Percentiles rank a stretch among this genome's conserved stretches.
Evolutionary conservation across 73 alveolate species (phyloP).

Genomic region (Symbiodinium natans): DNA sequence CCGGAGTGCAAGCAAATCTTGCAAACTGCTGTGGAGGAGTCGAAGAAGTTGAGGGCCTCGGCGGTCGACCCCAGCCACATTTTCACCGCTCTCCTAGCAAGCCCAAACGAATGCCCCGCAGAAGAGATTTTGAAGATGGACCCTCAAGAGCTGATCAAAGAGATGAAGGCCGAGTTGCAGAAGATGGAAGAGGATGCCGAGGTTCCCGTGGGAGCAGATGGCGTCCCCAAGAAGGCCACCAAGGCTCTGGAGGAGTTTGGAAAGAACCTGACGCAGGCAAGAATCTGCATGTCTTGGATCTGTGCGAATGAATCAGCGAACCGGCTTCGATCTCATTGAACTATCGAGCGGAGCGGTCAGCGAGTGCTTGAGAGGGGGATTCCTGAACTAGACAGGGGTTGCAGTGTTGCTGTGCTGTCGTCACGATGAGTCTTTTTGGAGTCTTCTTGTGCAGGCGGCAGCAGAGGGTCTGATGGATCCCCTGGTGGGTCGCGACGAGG

Average conservation of each 20-base stretch:
- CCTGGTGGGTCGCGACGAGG: conserved; percentile 92
- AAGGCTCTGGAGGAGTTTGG: conserved; percentile 81
- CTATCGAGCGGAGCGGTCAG: too few relatives aligned
- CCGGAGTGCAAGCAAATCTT: conserved; percentile 36
- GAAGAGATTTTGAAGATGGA: conserved; percentile 36
- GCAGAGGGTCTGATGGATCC: conserved; percentile 89
- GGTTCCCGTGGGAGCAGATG: conserved; percentile 18
- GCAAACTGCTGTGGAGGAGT: conserved; percentile 24
- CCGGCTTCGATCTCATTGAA: too few relatives aligned
- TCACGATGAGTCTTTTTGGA: too few relatives aligned
- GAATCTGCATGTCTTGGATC: too few relatives aligned
- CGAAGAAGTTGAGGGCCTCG: conserved; percentile 41
- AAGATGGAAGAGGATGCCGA: conserved; percentile 57
- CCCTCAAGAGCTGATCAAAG: conserved; percentile 56
- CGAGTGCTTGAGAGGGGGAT: too few relatives aligned
- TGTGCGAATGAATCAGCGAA: too few relatives aligned
- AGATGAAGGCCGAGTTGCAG: conserved; percentile 60
- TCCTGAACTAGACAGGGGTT: too few relatives aligned
- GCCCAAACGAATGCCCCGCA: not conserved
- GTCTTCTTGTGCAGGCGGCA: conserved; percentile 24
- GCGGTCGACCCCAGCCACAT: conserved; percentile 78
- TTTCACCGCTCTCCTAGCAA: conserved; percentile 36
- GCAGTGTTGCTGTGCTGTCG: too few relatives aligned
- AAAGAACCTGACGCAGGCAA: conserved; percentile 58
- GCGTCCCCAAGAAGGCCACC: conserved; percentile 45